Conservation (phyloP, 2,329 filamentous ascomycete genomes). For the Tolypocladium ovalisporum region DNA sequence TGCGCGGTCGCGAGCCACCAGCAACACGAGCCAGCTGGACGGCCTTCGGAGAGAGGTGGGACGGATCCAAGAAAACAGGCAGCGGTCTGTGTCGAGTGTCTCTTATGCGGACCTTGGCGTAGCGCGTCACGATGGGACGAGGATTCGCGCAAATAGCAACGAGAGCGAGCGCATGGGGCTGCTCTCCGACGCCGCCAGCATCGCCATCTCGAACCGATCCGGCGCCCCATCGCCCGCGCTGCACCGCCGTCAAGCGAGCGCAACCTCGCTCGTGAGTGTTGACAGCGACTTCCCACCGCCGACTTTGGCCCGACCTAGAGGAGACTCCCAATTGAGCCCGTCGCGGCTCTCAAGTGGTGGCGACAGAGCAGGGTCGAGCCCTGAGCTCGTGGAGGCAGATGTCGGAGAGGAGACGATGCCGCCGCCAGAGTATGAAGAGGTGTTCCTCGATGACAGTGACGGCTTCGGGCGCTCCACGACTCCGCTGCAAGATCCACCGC, state of each 20-base stretch:
- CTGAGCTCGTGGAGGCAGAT: slow-evolving; percentile 41
- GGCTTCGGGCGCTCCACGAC: slow-evolving; percentile 27
- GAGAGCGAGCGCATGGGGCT: slow-evolving; percentile 64
- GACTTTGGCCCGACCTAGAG: slow-evolving; percentile 23
- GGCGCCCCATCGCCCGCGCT: slow-evolving; percentile 18
- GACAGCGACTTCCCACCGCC: slow-evolving; percentile 34
- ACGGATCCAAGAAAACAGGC: slow-evolving; percentile 46
- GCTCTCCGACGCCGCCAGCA: slow-evolving; percentile 60
- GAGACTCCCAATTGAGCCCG: slow-evolving; percentile 32
- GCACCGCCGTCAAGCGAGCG: slow-evolving; percentile 35
- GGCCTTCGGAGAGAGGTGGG: slow-evolving; percentile 46
- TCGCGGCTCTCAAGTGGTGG: slow-evolving; percentile 20
- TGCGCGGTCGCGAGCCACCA: slow-evolving; percentile 38
- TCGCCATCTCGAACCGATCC: slow-evolving; percentile 28
- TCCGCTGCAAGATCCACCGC: slow-evolving; percentile 37
- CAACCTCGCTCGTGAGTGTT: slow-evolving; percentile 46
- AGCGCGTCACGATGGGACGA: slow-evolving; percentile 65
- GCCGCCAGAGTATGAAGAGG: slow-evolving; percentile 44
- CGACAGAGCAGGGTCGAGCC: slow-evolving; percentile 35
- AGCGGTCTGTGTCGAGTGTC: slow-evolving; percentile 62
- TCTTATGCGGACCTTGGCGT: slow-evolving; percentile 68
- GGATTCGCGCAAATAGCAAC: slow-evolving; percentile 60
- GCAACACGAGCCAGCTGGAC: slow-evolving; percentile 43
- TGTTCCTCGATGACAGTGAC: slow-evolving; percentile 29
- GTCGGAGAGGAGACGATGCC: slow-evolving; percentile 36